Evolutionary conservation across 345 rosid species (phyloP), one percentile per base, ranked within the genome.

Genomic region (Conringia planisiliqua): DNA sequence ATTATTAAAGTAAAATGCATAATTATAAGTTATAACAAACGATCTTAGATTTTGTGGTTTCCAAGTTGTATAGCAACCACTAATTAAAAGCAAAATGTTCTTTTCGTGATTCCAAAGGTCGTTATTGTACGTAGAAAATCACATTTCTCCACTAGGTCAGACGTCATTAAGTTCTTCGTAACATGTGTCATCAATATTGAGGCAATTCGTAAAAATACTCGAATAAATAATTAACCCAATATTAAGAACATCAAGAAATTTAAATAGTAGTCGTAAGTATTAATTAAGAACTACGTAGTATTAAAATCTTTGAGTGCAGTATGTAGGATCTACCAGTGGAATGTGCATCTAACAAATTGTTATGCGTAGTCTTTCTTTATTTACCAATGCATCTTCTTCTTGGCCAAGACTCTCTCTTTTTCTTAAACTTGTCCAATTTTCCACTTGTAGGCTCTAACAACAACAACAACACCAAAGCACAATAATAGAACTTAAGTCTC

Each of bases 31-130:
- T n/a, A n/a, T n/a, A n/a, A n/a, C 48, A 29, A 29, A 46, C 27
- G 13, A 64, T 64, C 16, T 8, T 8, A 17, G 66, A 6, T n/a
- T 59, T 26, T 26, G 40, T 72, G 40, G 35, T 22, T 44, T 71
- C 38, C 10, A 71, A 61, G 66, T 20, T 46, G 54, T 65, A 59
- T 42, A 59, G 72, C 78, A 42, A 63, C 70, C 46, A 29, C 24
- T 58, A 26, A 43, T 5, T 27, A 43, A 63, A 59, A 42, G 14
- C 14, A 22, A 58, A 58, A 66, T 58, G 73, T 27, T 59, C 13
- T 67, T 57, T 67, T 58, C 24, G 62, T 27, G 68, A 39, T 38
- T 59, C 59, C 78, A 74, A 67, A 59, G 68, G 78, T 51, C 78
- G 48, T 47, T 35, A 26, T 47, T 35, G 51, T 66, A 46, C 36